These are phyloP conservation scores for Thermothielavioides terrestris DNA, from an alignment of 495 filamentous ascomycete genomes.

Conservation along the genomic window DNA sequence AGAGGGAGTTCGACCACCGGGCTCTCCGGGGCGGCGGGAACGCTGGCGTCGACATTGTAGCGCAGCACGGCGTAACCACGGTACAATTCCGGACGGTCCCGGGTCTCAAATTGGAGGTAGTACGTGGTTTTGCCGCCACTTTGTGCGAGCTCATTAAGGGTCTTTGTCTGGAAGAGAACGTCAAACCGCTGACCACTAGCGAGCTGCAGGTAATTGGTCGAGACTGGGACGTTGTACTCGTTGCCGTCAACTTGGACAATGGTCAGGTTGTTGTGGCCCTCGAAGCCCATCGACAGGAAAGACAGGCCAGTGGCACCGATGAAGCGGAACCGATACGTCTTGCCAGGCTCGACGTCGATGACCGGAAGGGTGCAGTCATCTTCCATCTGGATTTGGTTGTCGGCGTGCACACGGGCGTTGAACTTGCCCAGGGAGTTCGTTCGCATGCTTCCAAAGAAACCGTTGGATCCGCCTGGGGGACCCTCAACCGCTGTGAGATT, in stretches of 20 bases:
- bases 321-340: conserved; percentile 50
- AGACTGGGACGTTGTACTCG: conserved; percentile 44
- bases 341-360: conserved; percentile 47
- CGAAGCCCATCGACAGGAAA: conserved; percentile 41
- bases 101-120: conserved; percentile 47
- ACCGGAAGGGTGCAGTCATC: conserved; percentile 37
- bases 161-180: conserved; percentile 41
- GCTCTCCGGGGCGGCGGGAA: conserved; percentile 16
- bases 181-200: conserved; percentile 49
- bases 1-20: conserved; percentile 34
- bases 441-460: conserved; percentile 10
- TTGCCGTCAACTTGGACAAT: conserved; percentile 50
- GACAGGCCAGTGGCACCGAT: conserved; percentile 47
- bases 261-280: conserved; percentile 40
- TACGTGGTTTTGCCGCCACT: conserved; percentile 38
- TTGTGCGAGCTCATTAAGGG: conserved; percentile 31
- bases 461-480: conserved; percentile 23
- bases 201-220: conserved; percentile 44
- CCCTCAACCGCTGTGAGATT: conserved; percentile 19
- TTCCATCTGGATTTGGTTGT: not conserved
- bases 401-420: not conserved
- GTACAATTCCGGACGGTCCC: conserved; percentile 35
- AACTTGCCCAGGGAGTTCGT: too few relatives aligned
- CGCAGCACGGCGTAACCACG: conserved; percentile 46
- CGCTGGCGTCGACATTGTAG: conserved; percentile 26